Conservation (phyloP, 129 eudicot species). For the carrot (Daucus carota) region DH1_v3.0 NC_030386.2:37353501-37354000, state of each 20-base stretch:
- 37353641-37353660: not conserved
- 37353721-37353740: not conserved
- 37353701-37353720: not conserved
- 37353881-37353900: conserved; percentile 46
- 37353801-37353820: not conserved
- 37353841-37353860: not conserved
- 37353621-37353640: not conserved
- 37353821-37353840: conserved; percentile 1
- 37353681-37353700: not conserved
- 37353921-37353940: conserved; percentile 37
- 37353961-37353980: conserved; percentile 17
- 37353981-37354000: conserved; percentile 20
- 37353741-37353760: not conserved
- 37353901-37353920: conserved; percentile 35
- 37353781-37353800: not conserved
- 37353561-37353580: not conserved
- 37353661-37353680: not conserved
- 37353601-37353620: not conserved
- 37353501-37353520: not conserved
- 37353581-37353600: not conserved
- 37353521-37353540: not conserved
- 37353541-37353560: not conserved
- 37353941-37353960: conserved; percentile 25
- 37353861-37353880: conserved; percentile 24
- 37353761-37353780: not conserved